Conservation (phyloP, 2,329 filamentous ascomycete genomes). For the Aaosphaeria arxii region DNA sequence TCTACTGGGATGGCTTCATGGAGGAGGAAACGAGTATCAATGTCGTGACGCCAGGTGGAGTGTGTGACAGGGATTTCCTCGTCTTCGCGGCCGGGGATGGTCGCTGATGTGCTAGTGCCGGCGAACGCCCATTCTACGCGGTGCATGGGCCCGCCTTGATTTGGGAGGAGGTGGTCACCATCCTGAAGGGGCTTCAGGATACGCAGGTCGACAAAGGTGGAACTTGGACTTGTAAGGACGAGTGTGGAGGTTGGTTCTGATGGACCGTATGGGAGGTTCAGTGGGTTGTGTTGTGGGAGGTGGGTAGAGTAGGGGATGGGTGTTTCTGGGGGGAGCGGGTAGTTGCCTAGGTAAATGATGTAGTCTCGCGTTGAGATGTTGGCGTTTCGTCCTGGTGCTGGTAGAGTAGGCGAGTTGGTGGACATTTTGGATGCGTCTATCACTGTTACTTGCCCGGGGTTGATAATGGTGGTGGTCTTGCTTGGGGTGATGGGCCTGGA, state of each 20-base stretch:
- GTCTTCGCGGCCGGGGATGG: conserved; percentile 2
- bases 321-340: conserved; percentile 21
- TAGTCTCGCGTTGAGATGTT: conserved; percentile 57
- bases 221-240: conserved; percentile 59
- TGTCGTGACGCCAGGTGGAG: conserved; percentile 57
- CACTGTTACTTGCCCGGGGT: no score
- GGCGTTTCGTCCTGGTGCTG: background rate
- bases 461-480: no score
- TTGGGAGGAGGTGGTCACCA: conserved; percentile 10
- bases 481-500: no score
- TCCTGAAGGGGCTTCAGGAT: conserved; percentile 37
- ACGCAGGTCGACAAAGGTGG: conserved; percentile 62
- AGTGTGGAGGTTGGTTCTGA: conserved; percentile 62
- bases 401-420: background rate
- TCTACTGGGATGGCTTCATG: conserved; percentile 41
- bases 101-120: conserved; percentile 36
- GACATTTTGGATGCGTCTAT: background rate
- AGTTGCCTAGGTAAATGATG: conserved; percentile 55
- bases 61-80: conserved; percentile 7
- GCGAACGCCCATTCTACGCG: conserved; percentile 66
- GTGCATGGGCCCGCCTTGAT: conserved; percentile 21
- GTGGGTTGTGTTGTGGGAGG: conserved; percentile 22
- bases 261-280: conserved; percentile 14
- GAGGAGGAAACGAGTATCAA: conserved; percentile 51
- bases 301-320: conserved; percentile 26